phyloP scores from a whole-genome alignment of 352 stramenopile genomes.

The Phytophthora quininea region DNA sequence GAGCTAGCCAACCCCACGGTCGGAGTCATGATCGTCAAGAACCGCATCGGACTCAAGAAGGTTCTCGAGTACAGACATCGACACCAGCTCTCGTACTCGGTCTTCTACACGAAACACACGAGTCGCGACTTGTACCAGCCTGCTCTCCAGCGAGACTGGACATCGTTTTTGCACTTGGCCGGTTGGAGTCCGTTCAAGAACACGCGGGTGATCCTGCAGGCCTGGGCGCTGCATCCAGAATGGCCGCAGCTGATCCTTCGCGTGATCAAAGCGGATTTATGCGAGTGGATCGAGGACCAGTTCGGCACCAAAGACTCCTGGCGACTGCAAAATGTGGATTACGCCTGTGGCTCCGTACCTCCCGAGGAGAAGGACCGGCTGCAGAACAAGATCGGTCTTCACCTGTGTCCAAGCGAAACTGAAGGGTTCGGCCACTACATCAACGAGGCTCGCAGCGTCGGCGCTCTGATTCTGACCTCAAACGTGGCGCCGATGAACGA shows the following conservation, averaged over 20 bases:
- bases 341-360: conserved; percentile 67
- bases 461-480: conserved; percentile 75
- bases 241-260: conserved; percentile 77
- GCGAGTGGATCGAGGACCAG: conserved; percentile 65
- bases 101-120: conserved; percentile 87
- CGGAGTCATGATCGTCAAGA: conserved; percentile 87
- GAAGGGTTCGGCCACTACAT: conserved; percentile 89
- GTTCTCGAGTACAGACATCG: conserved; percentile 81
- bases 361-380: conserved; percentile 61
- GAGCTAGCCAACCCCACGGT: conserved; percentile 71
- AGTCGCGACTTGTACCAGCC: conserved; percentile 72
- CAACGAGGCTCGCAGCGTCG: conserved; percentile 80
- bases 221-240: conserved; percentile 73
- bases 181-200: conserved; percentile 83
- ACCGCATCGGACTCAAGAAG: conserved; percentile 81
- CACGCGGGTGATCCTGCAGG: conserved; percentile 70
- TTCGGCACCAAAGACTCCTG: conserved; percentile 54
- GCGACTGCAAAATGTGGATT: conserved; percentile 77
- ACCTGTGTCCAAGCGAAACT: conserved; percentile 77
- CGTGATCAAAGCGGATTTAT: conserved; percentile 71
- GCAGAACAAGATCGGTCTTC: conserved; percentile 80
- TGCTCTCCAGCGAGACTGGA: conserved; percentile 68
- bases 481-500: conserved; percentile 89
- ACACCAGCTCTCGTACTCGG: conserved; percentile 76
- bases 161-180: conserved; percentile 71